Evolutionary conservation across 2,329 filamentous ascomycete species (phyloP).

Genomic region (Fusarium sp.): DNA sequence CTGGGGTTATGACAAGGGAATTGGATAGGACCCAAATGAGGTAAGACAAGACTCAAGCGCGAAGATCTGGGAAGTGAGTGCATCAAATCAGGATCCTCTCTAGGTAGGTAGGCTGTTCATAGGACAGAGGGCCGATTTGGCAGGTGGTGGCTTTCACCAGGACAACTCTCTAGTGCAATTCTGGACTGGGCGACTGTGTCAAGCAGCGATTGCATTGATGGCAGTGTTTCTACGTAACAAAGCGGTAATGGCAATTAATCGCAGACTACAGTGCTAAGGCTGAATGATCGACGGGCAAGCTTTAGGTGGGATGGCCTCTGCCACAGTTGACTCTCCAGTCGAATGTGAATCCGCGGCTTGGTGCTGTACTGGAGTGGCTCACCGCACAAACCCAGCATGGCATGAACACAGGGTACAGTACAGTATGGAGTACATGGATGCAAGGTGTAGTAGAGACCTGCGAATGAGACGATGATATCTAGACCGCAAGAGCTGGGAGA

Average conservation of each 20-base stretch:
- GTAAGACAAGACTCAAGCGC: slow-evolving; percentile 40
- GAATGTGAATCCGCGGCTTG: slow-evolving; percentile 6
- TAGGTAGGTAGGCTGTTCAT: slow-evolving; percentile 2
- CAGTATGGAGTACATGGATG: neutral
- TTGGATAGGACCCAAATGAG: slow-evolving; percentile 32
- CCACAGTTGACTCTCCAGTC: slow-evolving; percentile 7
- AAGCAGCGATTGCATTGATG: neutral
- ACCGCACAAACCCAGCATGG: slow-evolving; percentile 2
- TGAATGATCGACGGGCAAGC: slow-evolving; percentile 16
- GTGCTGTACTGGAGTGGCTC: slow-evolving; percentile 7
- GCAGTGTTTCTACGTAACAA: slow-evolving; percentile 8
- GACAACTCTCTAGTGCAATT: slow-evolving; percentile 8
- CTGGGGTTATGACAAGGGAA: slow-evolving; percentile 14
- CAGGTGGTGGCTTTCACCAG: slow-evolving; percentile 14
- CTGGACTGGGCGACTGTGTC: neutral
- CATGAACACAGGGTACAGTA: neutral
- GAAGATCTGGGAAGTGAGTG: slow-evolving; percentile 33
- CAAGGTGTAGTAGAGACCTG: neutral
- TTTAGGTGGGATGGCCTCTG: neutral
- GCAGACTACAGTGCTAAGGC: slow-evolving; percentile 6
- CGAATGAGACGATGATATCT: slow-evolving; percentile 12
- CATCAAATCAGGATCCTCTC: slow-evolving; percentile 25
- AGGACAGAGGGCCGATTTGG: slow-evolving; percentile 31
- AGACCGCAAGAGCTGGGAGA: slow-evolving; percentile 15
- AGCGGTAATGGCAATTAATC: slow-evolving; percentile 6